Percentiles rank a stretch among this genome's conserved stretches.
Evolutionary conservation across 441 rosid species (phyloP).

Genomic region (Euphorbia celastroides): DNA sequence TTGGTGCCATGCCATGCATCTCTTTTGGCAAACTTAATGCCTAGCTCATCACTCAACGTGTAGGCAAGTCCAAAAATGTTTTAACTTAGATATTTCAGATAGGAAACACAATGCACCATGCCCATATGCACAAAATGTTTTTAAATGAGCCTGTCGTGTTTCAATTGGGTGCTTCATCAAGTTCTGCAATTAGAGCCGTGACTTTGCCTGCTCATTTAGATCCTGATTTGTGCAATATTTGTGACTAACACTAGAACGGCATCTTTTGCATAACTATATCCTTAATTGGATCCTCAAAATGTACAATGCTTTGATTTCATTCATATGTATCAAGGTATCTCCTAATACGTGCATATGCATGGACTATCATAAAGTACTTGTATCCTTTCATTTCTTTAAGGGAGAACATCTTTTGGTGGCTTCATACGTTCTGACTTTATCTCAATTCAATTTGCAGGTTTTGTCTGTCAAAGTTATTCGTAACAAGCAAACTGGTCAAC

Average conservation of each 20-base stretch:
- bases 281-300: background rate
- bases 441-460: slow-evolving; percentile 42
- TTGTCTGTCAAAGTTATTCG: slow-evolving; percentile 87
- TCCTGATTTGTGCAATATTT: background rate
- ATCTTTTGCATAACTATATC: background rate
- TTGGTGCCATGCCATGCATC: too few species aligned
- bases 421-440: slow-evolving; percentile 14
- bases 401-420: background rate
- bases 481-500: slow-evolving; percentile 78
- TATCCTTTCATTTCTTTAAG: slow-evolving; percentile 2
- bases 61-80: background rate
- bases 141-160: background rate
- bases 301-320: background rate
- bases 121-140: background rate
- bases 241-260: background rate
- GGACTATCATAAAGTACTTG: background rate
- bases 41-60: background rate
- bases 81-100: background rate
- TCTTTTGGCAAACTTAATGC: background rate
- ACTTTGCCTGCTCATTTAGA: background rate
- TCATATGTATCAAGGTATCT: slow-evolving; percentile 1
- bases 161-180: background rate
- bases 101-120: background rate
- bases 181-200: background rate
- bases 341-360: background rate